phyloP scores from a whole-genome alignment of 495 filamentous ascomycete species.

The Astrothelium macrocarpum region DNA sequence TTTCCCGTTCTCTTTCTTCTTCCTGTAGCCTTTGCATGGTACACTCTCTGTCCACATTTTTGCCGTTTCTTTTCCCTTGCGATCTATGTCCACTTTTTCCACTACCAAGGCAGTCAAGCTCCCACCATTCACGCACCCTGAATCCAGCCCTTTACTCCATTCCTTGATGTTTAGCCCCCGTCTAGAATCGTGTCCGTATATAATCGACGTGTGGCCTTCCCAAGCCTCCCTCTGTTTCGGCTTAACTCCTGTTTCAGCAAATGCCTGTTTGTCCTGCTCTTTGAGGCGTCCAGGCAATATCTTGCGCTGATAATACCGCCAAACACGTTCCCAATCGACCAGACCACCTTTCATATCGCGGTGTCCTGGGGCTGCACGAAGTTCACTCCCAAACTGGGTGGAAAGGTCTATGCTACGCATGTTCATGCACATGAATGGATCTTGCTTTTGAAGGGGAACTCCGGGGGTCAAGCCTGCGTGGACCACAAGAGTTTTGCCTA shows the following conservation, averaged over 20 bases:
- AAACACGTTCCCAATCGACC: background rate
- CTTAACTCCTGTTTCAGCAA: background rate
- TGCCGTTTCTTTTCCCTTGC: constrained; percentile 15
- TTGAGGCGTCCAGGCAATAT: background rate
- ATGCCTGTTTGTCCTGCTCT: background rate
- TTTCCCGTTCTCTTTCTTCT: no score
- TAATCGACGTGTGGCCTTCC: constrained; percentile 44
- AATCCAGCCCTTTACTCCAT: constrained; percentile 80
- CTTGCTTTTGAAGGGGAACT: constrained; percentile 59
- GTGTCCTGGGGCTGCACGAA: constrained; percentile 25
- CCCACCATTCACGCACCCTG: constrained; percentile 65
- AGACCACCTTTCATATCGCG: constrained; percentile 48
- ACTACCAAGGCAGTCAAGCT: constrained; percentile 62
- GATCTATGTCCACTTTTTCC: constrained; percentile 37
- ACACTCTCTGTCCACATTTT: constrained; percentile 2
- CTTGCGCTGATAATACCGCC: background rate
- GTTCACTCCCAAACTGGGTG: constrained; percentile 51
- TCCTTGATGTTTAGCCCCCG: constrained; percentile 53
- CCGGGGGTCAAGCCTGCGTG: constrained; percentile 79
- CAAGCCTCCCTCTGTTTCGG: constrained; percentile 14
- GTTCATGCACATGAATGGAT: constrained; percentile 77
- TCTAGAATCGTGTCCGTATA: constrained; percentile 82
- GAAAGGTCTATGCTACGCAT: constrained; percentile 70
- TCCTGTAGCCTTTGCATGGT: background rate
- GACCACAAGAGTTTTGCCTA: constrained; percentile 60